A percentile compares a stretch with the other conserved stretches of the same genome.
These are phyloP conservation scores for Raphidocelis subcapitata DNA, from an alignment of 139 green algal species.

Conservation along the genomic window DNA sequence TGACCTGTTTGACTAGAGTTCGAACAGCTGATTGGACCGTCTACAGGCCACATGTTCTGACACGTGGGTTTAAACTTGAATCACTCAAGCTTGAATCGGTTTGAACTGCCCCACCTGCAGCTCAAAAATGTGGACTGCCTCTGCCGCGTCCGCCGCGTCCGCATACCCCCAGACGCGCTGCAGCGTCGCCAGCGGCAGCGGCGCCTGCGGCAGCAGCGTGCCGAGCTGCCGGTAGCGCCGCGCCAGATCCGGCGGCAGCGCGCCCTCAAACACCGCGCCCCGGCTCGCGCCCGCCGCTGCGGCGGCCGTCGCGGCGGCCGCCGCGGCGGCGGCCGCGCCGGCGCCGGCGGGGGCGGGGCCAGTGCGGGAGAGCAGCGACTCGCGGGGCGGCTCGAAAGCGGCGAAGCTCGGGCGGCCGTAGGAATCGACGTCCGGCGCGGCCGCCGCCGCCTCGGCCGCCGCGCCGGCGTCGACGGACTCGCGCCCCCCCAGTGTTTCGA, in stretches of 20 bases:
- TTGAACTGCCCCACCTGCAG: too few relatives aligned
- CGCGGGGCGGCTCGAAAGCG: slow-evolving; percentile 28
- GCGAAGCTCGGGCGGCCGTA: slow-evolving; percentile 26
- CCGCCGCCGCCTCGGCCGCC: too few relatives aligned
- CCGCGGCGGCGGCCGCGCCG: neutral
- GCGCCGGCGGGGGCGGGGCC: neutral
- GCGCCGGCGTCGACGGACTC: slow-evolving; percentile 6
- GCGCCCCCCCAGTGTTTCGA: too few relatives aligned
- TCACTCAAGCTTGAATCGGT: too few relatives aligned
- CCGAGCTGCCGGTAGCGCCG: slow-evolving; percentile 43
- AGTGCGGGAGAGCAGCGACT: neutral
- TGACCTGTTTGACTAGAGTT: neutral
- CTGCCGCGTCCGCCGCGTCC: slow-evolving; percentile 22
- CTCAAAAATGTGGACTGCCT: slow-evolving; percentile 29
- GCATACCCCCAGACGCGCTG: slow-evolving; percentile 56
- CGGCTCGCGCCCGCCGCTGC: neutral
- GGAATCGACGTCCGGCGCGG: slow-evolving; percentile 1
- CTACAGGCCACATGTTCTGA: neutral
- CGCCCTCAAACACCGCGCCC: slow-evolving; percentile 21
- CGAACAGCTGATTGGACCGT: neutral
- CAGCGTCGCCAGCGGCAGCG: slow-evolving; percentile 55
- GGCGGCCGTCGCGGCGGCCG: neutral
- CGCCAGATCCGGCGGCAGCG: slow-evolving; percentile 22
- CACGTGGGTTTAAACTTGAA: too few relatives aligned
- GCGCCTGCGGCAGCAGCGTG: slow-evolving; percentile 57